These are phyloP conservation scores for Nosema muscidifuracis DNA, from an alignment of 371 early-diverging fungal genomes.

Conservation along the genomic window DNA sequence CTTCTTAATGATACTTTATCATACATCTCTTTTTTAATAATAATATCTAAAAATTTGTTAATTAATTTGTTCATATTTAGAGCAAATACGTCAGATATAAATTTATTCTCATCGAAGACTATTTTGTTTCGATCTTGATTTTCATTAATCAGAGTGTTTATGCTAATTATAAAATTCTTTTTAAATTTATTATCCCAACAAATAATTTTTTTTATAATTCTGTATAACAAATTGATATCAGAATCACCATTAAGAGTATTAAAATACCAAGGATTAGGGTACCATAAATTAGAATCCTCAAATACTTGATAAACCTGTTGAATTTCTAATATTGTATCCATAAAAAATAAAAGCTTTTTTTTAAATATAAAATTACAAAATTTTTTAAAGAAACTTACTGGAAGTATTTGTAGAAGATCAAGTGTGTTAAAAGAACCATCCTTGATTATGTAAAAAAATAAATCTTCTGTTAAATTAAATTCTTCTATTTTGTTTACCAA, in stretches of 20 bases:
- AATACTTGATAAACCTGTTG: not conserved
- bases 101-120: not conserved
- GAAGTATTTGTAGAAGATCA: not conserved
- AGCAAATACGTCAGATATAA: not conserved
- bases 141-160: not conserved
- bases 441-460: not conserved
- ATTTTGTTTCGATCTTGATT: not conserved
- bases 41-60: not conserved
- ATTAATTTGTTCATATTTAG: not conserved
- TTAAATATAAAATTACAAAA: not conserved
- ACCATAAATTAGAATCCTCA: not conserved
- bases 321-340: not conserved
- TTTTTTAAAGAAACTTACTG: not conserved
- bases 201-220: not conserved
- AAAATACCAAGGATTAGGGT: not conserved
- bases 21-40: not conserved
- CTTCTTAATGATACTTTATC: not conserved
- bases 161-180: not conserved
- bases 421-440: not conserved
- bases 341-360: not conserved
- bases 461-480: not conserved
- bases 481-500: not conserved
- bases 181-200: not conserved
- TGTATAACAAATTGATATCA: not conserved
- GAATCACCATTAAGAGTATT: not conserved